A percentile compares a stretch with the other conserved stretches of the same genome.
These are phyloP conservation scores for Cupressus sempervirens DNA, from an alignment of 75 land plant species.

Conservation along the genomic window DNA sequence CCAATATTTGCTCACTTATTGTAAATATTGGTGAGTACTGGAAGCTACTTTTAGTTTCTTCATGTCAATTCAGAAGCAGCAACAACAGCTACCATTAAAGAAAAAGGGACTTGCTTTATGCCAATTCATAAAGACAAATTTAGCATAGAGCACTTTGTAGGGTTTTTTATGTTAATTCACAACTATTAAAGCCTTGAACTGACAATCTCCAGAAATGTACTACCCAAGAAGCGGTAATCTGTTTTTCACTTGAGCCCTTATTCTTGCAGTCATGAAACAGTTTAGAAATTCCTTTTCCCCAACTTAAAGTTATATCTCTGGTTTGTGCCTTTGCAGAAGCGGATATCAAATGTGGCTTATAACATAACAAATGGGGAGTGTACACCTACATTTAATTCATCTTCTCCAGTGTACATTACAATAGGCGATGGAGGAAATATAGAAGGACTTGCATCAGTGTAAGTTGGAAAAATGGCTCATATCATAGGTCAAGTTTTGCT, in stretches of 20 bases:
- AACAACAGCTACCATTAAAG: neutral
- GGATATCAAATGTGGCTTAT: conserved; percentile 71
- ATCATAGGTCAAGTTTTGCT: neutral
- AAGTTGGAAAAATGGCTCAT: conserved; percentile 13
- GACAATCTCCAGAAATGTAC: neutral
- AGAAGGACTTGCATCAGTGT: conserved; percentile 84
- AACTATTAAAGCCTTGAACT: neutral
- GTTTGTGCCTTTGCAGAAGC: conserved; percentile 44
- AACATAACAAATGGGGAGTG: conserved; percentile 61
- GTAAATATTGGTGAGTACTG: neutral
- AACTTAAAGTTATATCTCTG: neutral
- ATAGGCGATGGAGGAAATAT: conserved; percentile 96
- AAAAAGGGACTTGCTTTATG: neutral
- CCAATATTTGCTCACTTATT: neutral
- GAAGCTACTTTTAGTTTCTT: neutral
- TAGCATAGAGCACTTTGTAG: neutral
- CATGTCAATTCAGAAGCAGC: neutral
- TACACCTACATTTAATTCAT: conserved; percentile 39
- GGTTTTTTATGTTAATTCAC: neutral
- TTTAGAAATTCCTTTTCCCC: neutral
- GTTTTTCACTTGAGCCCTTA: neutral
- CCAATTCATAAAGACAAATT: neutral
- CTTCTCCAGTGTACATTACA: conserved; percentile 79
- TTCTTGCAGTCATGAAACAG: neutral
- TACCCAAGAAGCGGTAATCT: neutral